Base-by-base conservation (phyloP, 768 basidiomycete species). In the Cantharellus cinnabarinus region DNA sequence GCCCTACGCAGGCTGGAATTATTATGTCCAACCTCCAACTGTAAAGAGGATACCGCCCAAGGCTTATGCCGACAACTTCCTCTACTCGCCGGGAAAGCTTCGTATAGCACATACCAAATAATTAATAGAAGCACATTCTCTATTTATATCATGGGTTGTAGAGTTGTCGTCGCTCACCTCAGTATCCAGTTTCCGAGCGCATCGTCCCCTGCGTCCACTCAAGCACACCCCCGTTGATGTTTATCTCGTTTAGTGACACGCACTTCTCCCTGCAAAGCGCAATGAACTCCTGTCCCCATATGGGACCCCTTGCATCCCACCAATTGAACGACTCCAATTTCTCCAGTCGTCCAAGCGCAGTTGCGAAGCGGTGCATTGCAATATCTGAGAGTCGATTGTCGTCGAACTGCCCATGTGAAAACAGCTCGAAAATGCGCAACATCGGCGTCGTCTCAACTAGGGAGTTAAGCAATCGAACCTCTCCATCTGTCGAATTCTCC, bases 81-180 rank as follows among this genome's bases (percentile, higher is more conserved):
- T 87, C 14, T 93, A 97, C 74, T 81, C 75, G 59, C 78, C 88
- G 2, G 74, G 79, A 66, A 85, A 78, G 65, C 75, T 97, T 59
- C 79, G 91, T 61, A 85, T 93, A 65, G 72, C 78, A 70, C 83
- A 85, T 68, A 97, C 93, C 56, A 97, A 97, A 77, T 97, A 90
- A 77, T 77, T 57, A 48, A 10, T 29, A 10, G 29, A 10, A 48
- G 29, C 29, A 48, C 44, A 48, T 48, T 48, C 44, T 48, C 0
- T 29, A 48, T 10, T 29, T 48, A 10, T 48, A 10, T 29, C 29
- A 48, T 29, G 10, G 10, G 44, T 29, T 10, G 29, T 29, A 29
- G 29, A 10, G 29, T 10, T 48, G 10, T 48, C 10, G 44, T 29
- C 44, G 44, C 44, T 48, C 44, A 10, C 10, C 29, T 29, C 10